Base-by-base conservation (phyloP, 306 rosid species). In the Boehmeria nivea region DNA sequence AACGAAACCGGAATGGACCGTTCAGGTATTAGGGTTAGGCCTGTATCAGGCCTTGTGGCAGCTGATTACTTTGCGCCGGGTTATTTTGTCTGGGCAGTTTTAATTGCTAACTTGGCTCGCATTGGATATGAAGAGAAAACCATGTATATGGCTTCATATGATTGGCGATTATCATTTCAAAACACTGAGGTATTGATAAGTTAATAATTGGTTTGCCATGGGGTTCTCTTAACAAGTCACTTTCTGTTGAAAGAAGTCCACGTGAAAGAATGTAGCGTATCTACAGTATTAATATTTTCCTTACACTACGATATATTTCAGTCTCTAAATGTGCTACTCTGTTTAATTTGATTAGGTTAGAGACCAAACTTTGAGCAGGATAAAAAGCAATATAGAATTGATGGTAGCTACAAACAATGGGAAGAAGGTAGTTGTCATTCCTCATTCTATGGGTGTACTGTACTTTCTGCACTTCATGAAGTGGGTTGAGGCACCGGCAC, bases 21-120 rank as follows among this genome's bases (percentile, higher is more conserved):
- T 18, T 55, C 77, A n/a, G 87, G 87, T 55, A 66, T 86, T 68
- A 73, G 95, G 76, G 81, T 86, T 39, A 82, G 95, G 73, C 87
- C 95, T 54, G 90, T 86, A 27, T 80, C 95, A n/a, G 95, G 95
- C 66, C 95, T 86, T 70, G 95, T 86, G 54, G 95, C 95, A n/a
- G 95, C 95, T 73, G 95, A 86, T 73, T 86, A 86, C 70, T 86
- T 86, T 71, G 90, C 95, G 61, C 95, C 90, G 0, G 95, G 95
- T 80, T 86, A 86, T 73, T 86, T 86, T 68, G 90, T 86, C 14
- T 86, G 95, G 95, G 95, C 95, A 27, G 95, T 86, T 78, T 76
- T 86, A 66, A 86, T 86, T 68, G 95, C 95, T 69, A 86, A 86
- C 71, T 78, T 86, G 76, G 95, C 95, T 47, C 87, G 87, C 72